Base-by-base conservation (phyloP, 176 grass and related monocot species). In the Rhynchospora pubera region DNA sequence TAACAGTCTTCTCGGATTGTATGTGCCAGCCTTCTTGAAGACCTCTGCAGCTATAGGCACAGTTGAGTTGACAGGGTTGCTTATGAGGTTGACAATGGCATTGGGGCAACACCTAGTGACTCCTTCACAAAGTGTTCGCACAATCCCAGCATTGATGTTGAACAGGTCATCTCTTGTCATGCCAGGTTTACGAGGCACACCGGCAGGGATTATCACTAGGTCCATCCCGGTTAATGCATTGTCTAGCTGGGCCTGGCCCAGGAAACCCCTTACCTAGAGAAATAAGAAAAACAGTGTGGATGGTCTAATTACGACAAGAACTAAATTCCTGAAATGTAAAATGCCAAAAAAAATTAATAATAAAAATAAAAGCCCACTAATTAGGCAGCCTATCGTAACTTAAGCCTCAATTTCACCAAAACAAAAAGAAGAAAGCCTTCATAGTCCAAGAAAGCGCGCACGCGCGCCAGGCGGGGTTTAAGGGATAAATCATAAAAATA, bases 141-240 rank as follows among this genome's bases (percentile, higher is more conserved):
- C 87, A 0, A 99, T 99, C 82, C 93, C 93, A 28, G 96, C 96
- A 56, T 95, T 99, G n/a, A 95, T 99, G 50, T 99, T 99, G 82
- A 99, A 95, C 70, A 99, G 59, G 83, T 99, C 93, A 68, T 99
- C 96, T 82, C 92, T 93, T 48, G 92, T 95, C 96, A 99, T 99
- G 22, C 91, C 91, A 53, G 92, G 92, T 57, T 99, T 98, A 39
- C 96, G 82, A 84, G 96, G 96, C 32, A 99, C 79, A 69, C 92
- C 89, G 42, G 96, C 92, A 55, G 92, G 96, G 88, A 99, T 93
- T 62, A 99, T 87, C 13, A 99, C 92, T 82, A 95, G 84, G 85
- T 99, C 96, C 91, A 99, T 99, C 65, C 92, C 92, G 11, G 84
- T 85, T 21, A 99, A 87, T 63, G 91, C 92, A 90, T 84, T 84